Percentiles rank a stretch among this genome's conserved stretches.
Evolutionary conservation across 2,329 filamentous ascomycete genomes (phyloP).

Genomic region (Phialophora verrucosa): DNA sequence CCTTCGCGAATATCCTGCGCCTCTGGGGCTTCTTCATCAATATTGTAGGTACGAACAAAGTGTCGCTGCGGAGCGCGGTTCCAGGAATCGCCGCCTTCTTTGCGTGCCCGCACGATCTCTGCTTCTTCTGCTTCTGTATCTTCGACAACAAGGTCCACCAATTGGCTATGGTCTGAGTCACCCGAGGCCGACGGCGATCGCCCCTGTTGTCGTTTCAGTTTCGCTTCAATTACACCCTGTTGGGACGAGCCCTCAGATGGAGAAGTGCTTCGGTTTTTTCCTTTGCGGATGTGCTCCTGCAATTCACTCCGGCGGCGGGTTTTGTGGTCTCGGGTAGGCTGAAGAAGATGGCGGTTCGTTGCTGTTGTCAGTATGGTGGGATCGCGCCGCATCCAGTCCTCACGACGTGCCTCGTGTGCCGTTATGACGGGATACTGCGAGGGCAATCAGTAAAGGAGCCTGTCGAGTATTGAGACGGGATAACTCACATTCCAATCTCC

Average conservation of each 20-base stretch:
- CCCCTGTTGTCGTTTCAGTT: slow-evolving; percentile 35
- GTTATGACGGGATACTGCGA: slow-evolving; percentile 89
- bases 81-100: slow-evolving; percentile 67
- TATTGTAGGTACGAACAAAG: slow-evolving; percentile 38
- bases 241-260: slow-evolving; percentile 40
- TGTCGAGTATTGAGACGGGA: not conserved
- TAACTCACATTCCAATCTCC: slow-evolving; percentile 84
- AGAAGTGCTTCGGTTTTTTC: slow-evolving; percentile 39
- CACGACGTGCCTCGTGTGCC: slow-evolving; percentile 73
- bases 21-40: slow-evolving; percentile 32
- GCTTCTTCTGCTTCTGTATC: slow-evolving; percentile 66
- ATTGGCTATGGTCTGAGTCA: slow-evolving; percentile 57
- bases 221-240: slow-evolving; percentile 37
- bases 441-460: not conserved
- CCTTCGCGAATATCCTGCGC: slow-evolving; percentile 39
- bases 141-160: slow-evolving; percentile 71
- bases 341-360: slow-evolving; percentile 60
- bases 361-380: slow-evolving; percentile 62
- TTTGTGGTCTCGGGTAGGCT: slow-evolving; percentile 59
- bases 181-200: slow-evolving; percentile 59
- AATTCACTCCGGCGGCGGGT: slow-evolving; percentile 44
- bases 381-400: slow-evolving; percentile 64
- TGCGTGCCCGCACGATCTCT: slow-evolving; percentile 66
- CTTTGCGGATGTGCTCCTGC: slow-evolving; percentile 50
- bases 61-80: slow-evolving; percentile 51